Percentiles rank a stretch among this genome's conserved stretches.
Conservation (phyloP, 371 early-diverging fungal genomes). For the Umbelopsis sp. region DNA sequence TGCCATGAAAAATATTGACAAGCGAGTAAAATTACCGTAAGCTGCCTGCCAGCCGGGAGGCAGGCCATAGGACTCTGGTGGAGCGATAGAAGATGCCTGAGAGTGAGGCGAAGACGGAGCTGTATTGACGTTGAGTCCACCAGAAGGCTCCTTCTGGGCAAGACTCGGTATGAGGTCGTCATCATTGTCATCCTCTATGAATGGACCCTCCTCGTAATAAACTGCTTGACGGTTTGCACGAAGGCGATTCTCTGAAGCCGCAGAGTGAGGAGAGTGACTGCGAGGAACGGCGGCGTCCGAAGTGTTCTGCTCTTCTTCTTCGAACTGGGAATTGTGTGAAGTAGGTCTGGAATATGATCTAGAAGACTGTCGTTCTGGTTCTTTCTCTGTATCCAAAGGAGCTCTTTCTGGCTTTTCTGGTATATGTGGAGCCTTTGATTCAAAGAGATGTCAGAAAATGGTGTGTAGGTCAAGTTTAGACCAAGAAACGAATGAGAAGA, state of each 20-base stretch:
- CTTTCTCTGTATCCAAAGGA: neutral
- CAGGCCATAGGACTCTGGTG: constrained; percentile 16
- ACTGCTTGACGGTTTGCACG: constrained; percentile 6
- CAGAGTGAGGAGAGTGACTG: neutral
- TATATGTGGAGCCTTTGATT: neutral
- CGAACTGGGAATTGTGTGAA: neutral
- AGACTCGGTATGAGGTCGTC: neutral
- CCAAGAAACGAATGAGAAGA: too few relatives aligned
- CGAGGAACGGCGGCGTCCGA: neutral
- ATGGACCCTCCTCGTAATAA: constrained; percentile 3
- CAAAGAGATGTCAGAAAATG: neutral
- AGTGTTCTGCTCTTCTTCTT: neutral
- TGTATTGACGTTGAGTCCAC: neutral
- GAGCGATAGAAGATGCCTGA: neutral
- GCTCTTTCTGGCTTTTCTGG: neutral
- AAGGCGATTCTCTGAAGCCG: neutral
- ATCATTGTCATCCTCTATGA: neutral
- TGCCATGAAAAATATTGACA: neutral
- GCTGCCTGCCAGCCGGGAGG: constrained; percentile 38
- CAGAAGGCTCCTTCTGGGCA: neutral
- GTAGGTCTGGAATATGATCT: neutral
- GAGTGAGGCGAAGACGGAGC: neutral
- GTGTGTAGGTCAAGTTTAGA: neutral
- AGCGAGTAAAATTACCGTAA: constrained; percentile 26
- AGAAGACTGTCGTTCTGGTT: neutral